phyloP scores from a whole-genome alignment of 2,329 filamentous ascomycete genomes.

The Pestalotiopsis sp. region DNA sequence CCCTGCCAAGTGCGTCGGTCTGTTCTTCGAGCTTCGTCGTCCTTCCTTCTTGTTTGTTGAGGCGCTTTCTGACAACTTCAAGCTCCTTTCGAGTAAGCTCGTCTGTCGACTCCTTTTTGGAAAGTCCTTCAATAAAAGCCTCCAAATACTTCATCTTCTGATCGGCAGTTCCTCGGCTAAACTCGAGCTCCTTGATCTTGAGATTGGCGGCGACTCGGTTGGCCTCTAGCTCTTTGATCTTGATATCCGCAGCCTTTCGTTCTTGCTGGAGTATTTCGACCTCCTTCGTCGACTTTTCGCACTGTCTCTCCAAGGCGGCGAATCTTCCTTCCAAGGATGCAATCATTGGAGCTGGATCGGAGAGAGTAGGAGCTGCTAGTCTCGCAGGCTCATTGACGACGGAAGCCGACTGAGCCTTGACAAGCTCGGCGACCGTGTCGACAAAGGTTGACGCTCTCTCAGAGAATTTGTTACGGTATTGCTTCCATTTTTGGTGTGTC shows the following conservation, averaged over 20 bases:
- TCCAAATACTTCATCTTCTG: neutral
- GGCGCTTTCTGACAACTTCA: neutral
- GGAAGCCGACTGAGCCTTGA: neutral
- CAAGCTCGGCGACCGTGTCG: neutral
- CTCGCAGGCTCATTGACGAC: neutral
- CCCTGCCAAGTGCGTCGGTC: neutral
- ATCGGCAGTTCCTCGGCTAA: neutral
- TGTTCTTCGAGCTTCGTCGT: neutral
- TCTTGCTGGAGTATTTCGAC: conserved; percentile 15
- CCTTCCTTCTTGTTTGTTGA: too few relatives aligned
- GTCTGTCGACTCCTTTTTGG: neutral
- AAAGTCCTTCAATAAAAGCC: neutral
- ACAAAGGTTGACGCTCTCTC: neutral
- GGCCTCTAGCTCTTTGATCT: neutral
- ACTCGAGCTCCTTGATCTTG: neutral
- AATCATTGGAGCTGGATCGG: conserved; percentile 15
- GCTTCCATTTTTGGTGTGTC: neutral
- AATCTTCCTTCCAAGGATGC: conserved; percentile 22
- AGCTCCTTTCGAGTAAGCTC: neutral
- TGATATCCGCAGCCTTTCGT: neutral
- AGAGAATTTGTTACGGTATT: neutral
- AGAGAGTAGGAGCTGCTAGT: neutral
- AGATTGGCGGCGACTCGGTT: neutral
- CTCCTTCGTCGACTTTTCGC: conserved; percentile 12
- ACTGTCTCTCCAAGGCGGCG: conserved; percentile 17